A percentile compares a stretch with the other conserved stretches of the same genome.
Evolutionary conservation across 768 basidiomycete species (phyloP).

Genomic region (Dacryopinax primogenitus): DNA sequence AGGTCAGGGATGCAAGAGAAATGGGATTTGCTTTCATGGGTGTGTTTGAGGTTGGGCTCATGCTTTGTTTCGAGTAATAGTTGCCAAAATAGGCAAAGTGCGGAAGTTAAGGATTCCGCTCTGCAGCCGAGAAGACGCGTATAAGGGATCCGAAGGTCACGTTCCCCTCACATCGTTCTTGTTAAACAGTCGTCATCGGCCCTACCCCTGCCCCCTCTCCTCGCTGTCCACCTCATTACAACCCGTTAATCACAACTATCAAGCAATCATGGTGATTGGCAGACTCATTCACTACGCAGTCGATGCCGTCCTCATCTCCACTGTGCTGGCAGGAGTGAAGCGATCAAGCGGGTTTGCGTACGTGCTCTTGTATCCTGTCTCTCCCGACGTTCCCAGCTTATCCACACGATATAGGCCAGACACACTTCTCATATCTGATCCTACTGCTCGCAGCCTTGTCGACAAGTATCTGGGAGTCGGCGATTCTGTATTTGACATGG

Average conservation of each 20-base stretch:
- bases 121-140: not conserved
- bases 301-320: constrained; percentile 76
- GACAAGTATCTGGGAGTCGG: constrained; percentile 77
- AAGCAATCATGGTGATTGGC: constrained; percentile 40
- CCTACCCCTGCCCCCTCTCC: not conserved
- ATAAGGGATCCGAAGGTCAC: not conserved
- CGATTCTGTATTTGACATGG: constrained; percentile 77
- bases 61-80: no score
- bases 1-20: not conserved
- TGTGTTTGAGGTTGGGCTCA: no score
- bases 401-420: constrained; percentile 42
- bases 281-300: constrained; percentile 68
- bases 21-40: no score
- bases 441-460: constrained; percentile 58
- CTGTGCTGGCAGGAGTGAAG: constrained; percentile 80
- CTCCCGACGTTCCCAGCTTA: not conserved
- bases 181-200: not conserved
- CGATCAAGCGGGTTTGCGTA: constrained; percentile 83
- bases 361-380: constrained; percentile 27
- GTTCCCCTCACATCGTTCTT: not conserved
- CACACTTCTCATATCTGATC: constrained; percentile 57
- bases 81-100: not conserved
- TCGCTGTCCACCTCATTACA: not conserved
- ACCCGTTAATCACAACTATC: not conserved
- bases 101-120: not conserved